Evolutionary conservation across 305 asterid genomes (phyloP), one percentile per base, ranked within the genome.

Genomic region (Plantago lanceolata): DNA sequence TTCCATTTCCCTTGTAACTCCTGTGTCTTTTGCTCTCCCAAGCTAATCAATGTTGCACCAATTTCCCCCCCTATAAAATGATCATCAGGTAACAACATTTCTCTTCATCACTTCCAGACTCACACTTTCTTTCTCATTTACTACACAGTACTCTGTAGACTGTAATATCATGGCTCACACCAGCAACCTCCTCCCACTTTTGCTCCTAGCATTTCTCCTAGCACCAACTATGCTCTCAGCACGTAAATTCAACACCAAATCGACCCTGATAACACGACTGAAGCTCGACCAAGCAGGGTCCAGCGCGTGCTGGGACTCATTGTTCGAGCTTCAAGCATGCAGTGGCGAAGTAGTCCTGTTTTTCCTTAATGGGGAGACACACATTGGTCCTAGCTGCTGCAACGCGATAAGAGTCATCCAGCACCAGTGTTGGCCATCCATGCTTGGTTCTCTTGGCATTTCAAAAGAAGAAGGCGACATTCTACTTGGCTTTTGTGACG

Each of bases 371-470:
- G 90, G 94, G 17, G 86, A 86, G 73, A 73, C 90, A 0, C 79
- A 70, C 18, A 79, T 86, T 0, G 94, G 94, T 5, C 65, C 71
- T 0, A 75, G 67, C 68, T 84, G 94, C 70, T 86, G 94, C 67
- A 58, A 11, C 5, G 90, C 94, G 4, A 77, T 86, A 19, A 52
- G 69, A 20, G 78, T 74, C 24, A 86, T 86, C 17, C 75, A 86
- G 76, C 78, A 67, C 8, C 79, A 83, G 13, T 86, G 94, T 61
- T 86, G 88, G 85, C 85, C 88, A 0, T 73, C 90, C n/a, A 83
- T 86, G 94, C 72, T 86, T 1, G 82, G 84, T 19, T 60, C 94
- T 2, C 72, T 86, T 12, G 90, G 94, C 19, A 74, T 81, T 65
- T 77, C 82, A 0, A 8, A 73, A 0, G 79, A 84, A 69, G 94